Conservation (phyloP, 495 filamentous ascomycete species). For the Paragyromitra xinjiangensis region DNA sequence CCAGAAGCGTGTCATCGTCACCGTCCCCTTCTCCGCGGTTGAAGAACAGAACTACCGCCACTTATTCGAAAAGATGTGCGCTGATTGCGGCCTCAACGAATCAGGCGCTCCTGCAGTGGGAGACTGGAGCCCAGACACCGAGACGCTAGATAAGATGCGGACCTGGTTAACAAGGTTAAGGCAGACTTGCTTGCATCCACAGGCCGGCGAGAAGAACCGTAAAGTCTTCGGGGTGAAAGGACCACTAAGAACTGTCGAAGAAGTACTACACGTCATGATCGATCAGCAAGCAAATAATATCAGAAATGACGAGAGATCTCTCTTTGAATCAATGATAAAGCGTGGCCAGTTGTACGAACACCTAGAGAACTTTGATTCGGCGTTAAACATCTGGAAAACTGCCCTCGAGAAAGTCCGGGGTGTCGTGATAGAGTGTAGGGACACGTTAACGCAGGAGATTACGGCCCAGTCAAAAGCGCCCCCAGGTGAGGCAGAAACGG, state of each 20-base stretch:
- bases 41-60: conserved; percentile 87
- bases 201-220: conserved; percentile 74
- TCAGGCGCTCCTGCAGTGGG: conserved; percentile 69
- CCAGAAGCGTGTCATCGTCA: conserved; percentile 86
- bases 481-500: background rate
- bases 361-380: conserved; percentile 62
- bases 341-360: conserved; percentile 70
- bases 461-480: conserved; percentile 46
- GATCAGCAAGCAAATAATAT: conserved; percentile 75
- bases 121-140: conserved; percentile 68
- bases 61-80: conserved; percentile 76
- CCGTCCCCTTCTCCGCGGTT: conserved; percentile 83
- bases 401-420: conserved; percentile 65
- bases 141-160: conserved; percentile 62
- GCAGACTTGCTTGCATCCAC: conserved; percentile 86
- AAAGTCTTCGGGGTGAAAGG: conserved; percentile 71
- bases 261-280: conserved; percentile 89
- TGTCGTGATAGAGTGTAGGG: conserved; percentile 71
- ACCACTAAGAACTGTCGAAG: conserved; percentile 77
- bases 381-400: conserved; percentile 72
- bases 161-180: conserved; percentile 75
- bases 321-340: conserved; percentile 69
- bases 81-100: conserved; percentile 70
- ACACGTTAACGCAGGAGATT: conserved; percentile 67
- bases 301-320: conserved; percentile 71